phyloP scores from a whole-genome alignment of 768 basidiomycete species.

The Thelephora aurantiotincta region DNA sequence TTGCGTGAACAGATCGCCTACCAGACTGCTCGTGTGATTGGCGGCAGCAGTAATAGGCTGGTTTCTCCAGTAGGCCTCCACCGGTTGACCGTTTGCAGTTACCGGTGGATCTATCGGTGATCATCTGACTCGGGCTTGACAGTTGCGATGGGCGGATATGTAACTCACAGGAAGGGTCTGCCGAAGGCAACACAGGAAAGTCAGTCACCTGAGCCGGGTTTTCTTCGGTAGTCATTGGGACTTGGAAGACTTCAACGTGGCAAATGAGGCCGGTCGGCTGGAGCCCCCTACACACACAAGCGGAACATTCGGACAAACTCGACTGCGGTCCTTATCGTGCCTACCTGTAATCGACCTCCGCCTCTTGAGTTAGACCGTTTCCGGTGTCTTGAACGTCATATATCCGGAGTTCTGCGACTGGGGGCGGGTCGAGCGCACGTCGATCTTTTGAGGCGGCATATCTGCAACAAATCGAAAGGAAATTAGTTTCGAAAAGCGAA shows the following conservation, averaged over 20 bases:
- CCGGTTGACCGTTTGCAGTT: too few relatives aligned
- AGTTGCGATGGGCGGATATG: too few relatives aligned
- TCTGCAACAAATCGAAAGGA: neutral
- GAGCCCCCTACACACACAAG: neutral
- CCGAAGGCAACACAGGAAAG: neutral
- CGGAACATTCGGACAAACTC: neutral
- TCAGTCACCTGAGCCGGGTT: neutral
- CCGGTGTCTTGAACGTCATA: neutral
- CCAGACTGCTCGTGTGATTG: neutral
- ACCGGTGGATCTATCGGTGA: too few relatives aligned
- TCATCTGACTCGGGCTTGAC: too few relatives aligned
- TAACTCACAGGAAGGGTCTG: neutral
- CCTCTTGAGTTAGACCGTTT: neutral
- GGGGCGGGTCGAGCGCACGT: neutral
- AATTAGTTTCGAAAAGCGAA: neutral
- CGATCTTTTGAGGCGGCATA: neutral
- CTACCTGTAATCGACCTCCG: neutral
- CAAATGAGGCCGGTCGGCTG: neutral
- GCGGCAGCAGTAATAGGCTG: neutral
- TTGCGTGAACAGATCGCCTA: slow-evolving; percentile 14
- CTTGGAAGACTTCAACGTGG: neutral
- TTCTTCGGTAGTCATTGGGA: neutral
- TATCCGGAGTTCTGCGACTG: neutral
- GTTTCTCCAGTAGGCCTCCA: neutral
- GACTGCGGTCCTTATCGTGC: neutral